A percentile compares a stretch with the other conserved stretches of the same genome.
These are phyloP conservation scores for Prunus salicina DNA, from an alignment of 306 rosid species.

Conservation along the genomic window DNA sequence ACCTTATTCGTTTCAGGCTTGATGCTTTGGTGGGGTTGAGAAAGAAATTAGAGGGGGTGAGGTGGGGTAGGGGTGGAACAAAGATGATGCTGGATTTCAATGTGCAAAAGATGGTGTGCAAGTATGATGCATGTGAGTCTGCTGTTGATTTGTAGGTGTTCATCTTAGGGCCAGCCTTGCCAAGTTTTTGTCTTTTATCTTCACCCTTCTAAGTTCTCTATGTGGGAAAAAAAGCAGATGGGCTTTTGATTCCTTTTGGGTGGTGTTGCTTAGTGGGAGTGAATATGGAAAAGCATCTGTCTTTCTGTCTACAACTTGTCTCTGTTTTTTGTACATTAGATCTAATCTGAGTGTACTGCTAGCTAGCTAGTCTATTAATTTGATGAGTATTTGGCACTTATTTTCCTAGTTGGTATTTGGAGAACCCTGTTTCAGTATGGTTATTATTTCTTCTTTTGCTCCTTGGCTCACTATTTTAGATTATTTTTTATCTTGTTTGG, in stretches of 20 bases:
- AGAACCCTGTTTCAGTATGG: not conserved
- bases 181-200: slow-evolving; percentile 21
- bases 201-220: slow-evolving; percentile 17
- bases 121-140: slow-evolving; percentile 36
- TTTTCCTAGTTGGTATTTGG: not conserved
- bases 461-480: not conserved
- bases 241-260: slow-evolving; percentile 37
- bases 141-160: slow-evolving; percentile 44
- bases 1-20: slow-evolving; percentile 41
- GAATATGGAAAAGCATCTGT: slow-evolving; percentile 20
- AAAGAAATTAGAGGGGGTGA: slow-evolving; percentile 5
- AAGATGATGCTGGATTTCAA: slow-evolving; percentile 30
- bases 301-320: not conserved
- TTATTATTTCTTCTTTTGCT: not conserved
- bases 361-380: slow-evolving; percentile 22
- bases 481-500: not conserved
- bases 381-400: slow-evolving; percentile 3
- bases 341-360: slow-evolving; percentile 22
- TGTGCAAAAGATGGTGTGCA: slow-evolving; percentile 18
- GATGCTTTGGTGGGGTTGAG: slow-evolving; percentile 58
- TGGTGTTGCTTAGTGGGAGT: slow-evolving; percentile 22
- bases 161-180: slow-evolving; percentile 35
- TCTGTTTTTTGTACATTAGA: slow-evolving; percentile 22
- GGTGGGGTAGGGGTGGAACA: slow-evolving; percentile 24
- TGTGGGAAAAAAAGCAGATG: slow-evolving; percentile 21